Conservation (phyloP, 106 monocot genomes). For the Dactylorhiza incarnata region DNA sequence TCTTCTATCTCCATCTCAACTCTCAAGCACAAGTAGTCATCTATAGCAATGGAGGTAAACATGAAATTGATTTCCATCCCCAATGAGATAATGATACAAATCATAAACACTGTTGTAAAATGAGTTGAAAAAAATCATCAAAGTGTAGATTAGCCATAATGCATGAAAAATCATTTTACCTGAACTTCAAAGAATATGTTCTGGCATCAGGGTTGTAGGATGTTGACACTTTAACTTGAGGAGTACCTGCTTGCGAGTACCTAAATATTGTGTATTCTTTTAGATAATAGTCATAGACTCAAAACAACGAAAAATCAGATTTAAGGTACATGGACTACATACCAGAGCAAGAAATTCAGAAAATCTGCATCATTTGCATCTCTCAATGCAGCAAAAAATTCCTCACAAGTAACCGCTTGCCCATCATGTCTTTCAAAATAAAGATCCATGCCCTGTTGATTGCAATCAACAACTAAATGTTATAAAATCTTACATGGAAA, state of each 20-base stretch:
- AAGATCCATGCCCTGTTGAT: slow-evolving; percentile 91
- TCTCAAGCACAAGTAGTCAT: background rate
- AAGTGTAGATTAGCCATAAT: background rate
- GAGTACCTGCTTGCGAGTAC: slow-evolving; percentile 98
- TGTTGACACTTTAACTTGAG: slow-evolving; percentile 61
- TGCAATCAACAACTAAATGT: background rate
- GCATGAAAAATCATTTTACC: slow-evolving; percentile 29
- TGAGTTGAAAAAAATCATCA: background rate
- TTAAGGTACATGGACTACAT: background rate
- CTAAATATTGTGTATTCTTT: slow-evolving; percentile 24
- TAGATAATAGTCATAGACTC: background rate
- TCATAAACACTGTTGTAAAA: slow-evolving; percentile 1
- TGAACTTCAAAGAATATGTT: slow-evolving; percentile 85
- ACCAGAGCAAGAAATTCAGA: slow-evolving; percentile 84
- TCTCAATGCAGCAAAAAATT: slow-evolving; percentile 96
- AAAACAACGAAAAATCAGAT: slow-evolving; percentile 4
- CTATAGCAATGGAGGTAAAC: background rate
- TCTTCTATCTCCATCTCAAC: background rate
- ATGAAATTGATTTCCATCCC: background rate
- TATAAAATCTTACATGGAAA: background rate
- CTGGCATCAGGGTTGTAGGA: slow-evolving; percentile 61
- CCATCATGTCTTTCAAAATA: slow-evolving; percentile 99
- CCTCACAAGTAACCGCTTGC: slow-evolving; percentile 98
- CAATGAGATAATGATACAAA: background rate
- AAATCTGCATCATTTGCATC: slow-evolving; percentile 93